Base-by-base conservation (phyloP, 495 filamentous ascomycete genomes). In the Emericellopsis terricola region DNA sequence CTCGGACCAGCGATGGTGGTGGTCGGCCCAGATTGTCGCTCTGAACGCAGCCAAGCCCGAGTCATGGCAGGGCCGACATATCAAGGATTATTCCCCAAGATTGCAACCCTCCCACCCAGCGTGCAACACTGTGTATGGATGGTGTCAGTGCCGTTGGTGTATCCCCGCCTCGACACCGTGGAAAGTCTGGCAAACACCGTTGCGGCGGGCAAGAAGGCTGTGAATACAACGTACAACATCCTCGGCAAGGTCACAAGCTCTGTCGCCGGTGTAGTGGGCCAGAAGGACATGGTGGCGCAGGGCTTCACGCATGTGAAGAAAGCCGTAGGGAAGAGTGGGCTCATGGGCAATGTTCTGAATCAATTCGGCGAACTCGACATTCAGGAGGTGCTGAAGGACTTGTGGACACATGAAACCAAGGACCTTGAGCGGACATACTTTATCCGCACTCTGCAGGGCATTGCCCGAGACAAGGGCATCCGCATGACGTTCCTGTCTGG, bases 331-430 rank as follows among this genome's bases (percentile, higher is more conserved):
- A 97, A 97, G 53, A 73, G 69, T 4, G 89, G 89, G 0, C 61
- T 97, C 18, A 96, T 97, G 89, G 83, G 85, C 29, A 74, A 78
- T 8, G 81, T 94, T 30, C 61, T 97, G 18, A 94, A 82, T 54
- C 82, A 92, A 16, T 97, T 97, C 46, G 89, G 89, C n/a, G 89
- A 97, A 33, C 76, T 97, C 33, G 89, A 94, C 50, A 69, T 96
- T 15, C 71, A 85, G 34, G 89, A 97, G 55, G 91, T 94, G 51
- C 56, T 97, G 20, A 70, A 85, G 41, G 91, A 97, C 51, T 76
- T 89, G 60, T 97, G 89, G 89, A 97, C 91, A 13, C 89, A 97
- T 50, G 87, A 96, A 34, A 82, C 76, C 17, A 97, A 97, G 69
- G 89, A 97, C 42, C 72, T 97, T 33, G 89, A 97, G 53, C 71